Conservation (phyloP, 116 monocot genomes). For the Papilionanthe hybrid region DNA sequence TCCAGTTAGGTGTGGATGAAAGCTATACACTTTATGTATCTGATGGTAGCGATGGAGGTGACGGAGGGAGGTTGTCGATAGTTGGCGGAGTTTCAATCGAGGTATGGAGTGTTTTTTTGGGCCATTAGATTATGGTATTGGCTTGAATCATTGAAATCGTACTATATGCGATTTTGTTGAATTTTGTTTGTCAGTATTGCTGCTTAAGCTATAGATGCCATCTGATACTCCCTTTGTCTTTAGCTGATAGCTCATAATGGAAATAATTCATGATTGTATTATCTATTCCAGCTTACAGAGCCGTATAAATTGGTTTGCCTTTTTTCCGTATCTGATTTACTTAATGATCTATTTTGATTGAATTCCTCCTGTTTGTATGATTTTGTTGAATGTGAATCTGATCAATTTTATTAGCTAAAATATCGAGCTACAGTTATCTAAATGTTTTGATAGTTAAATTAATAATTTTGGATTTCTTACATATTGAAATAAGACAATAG, state of each 20-base stretch:
- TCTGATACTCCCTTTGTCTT: not conserved
- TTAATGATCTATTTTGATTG: too few relatives aligned
- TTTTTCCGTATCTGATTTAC: too few relatives aligned
- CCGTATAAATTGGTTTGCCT: not conserved
- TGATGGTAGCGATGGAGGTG: constrained; percentile 4
- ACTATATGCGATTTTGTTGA: not conserved
- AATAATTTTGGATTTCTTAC: too few relatives aligned
- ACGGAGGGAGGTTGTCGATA: constrained; percentile 32
- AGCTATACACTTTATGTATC: constrained; percentile 65
- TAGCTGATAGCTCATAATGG: not conserved
- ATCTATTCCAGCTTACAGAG: not conserved
- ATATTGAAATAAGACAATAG: too few relatives aligned
- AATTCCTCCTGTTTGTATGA: too few relatives aligned
- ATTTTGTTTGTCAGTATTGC: not conserved
- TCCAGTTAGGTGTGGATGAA: constrained; percentile 86
- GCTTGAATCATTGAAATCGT: not conserved
- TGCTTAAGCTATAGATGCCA: not conserved
- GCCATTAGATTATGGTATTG: not conserved
- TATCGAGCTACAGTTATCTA: not conserved
- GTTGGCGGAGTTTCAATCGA: constrained; percentile 60
- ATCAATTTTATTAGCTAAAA: not conserved
- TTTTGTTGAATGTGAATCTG: not conserved
- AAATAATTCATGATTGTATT: not conserved
- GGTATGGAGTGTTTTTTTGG: constrained; percentile 31
- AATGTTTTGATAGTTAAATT: too few relatives aligned